Base-by-base conservation (phyloP, 768 basidiomycete genomes). In the Mycena vitilis region DNA sequence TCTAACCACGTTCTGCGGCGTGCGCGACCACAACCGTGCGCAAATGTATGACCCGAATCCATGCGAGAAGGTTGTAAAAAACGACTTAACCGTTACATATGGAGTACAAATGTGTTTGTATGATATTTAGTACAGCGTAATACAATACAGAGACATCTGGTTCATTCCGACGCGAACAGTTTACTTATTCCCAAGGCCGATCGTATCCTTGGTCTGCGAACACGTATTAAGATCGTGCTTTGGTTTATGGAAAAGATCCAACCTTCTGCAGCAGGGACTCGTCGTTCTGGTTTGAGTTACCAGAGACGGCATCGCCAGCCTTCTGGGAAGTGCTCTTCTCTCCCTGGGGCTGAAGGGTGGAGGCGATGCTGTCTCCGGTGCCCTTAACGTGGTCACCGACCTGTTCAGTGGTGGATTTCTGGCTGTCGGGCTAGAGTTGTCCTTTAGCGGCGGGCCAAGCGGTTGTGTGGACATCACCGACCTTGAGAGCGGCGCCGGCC, bases 331-430 rank as follows among this genome's bases (percentile, higher is more conserved):
- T 75, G 23, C 86, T 86, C 78, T 90, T 91, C 73, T 89, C 78
- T 74, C 85, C 86, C 70, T 86, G 76, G 72, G 88, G 87, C 75
- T 89, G 83, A 18, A 83, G 3, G 48, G 83, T 80, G 25, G 86
- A 86, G 1, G 85, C 83, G 6, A 75, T 70, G 55, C 83, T 86
- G 73, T 89, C 88, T 47, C 76, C 66, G 60, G 75, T 79, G 67
- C 87, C 84, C 73, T 86, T 87, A 71, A 84, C 9, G 45, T 73
- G 76, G 79, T 90, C 89, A 55, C 82, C 76, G 11, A 81, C 70
- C 25, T 87, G 81, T 81, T 90, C 88, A 36, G 82, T 77, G 63
- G 78, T 80, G n/a, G 81, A 68, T 81, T 90, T 90, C 81, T 89
- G 80, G 38, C 84, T 86, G 71, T 89, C 88, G 72, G 88, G 88